Conservation (phyloP, 306 rosid species). For the Dicorynia guianensis region DNA sequence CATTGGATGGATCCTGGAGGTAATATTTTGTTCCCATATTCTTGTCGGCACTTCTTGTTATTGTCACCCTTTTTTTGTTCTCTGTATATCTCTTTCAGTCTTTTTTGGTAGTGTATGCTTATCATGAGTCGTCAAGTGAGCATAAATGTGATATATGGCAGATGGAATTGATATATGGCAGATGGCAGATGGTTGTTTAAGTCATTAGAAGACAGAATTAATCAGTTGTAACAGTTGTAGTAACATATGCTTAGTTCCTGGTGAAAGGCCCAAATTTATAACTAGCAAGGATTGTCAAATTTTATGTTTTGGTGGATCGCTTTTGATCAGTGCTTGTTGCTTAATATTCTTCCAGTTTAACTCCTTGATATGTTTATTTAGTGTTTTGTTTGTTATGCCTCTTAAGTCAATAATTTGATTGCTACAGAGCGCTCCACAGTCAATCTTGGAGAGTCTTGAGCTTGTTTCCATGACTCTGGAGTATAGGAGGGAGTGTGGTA, state of each 20-base stretch:
- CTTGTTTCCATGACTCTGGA: slow-evolving; percentile 76
- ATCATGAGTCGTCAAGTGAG: neutral
- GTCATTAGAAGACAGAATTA: neutral
- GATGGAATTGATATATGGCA: neutral
- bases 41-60: neutral
- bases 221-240: neutral
- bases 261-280: neutral
- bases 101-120: neutral
- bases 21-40: slow-evolving; percentile 41
- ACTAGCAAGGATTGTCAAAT: neutral
- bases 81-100: neutral
- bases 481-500: slow-evolving; percentile 94
- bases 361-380: neutral
- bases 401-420: slow-evolving; percentile 33
- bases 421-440: slow-evolving; percentile 89
- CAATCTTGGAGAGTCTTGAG: slow-evolving; percentile 84
- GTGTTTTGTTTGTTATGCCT: neutral
- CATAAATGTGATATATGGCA: too few species aligned
- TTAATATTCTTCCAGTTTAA: neutral
- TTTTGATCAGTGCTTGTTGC: neutral
- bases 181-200: neutral
- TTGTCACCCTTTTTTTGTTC: neutral
- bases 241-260: neutral
- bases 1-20: slow-evolving; percentile 99
- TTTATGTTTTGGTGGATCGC: neutral